Conservation (phyloP, 306 rosid genomes). For the Acacia acuminata region DNA sequence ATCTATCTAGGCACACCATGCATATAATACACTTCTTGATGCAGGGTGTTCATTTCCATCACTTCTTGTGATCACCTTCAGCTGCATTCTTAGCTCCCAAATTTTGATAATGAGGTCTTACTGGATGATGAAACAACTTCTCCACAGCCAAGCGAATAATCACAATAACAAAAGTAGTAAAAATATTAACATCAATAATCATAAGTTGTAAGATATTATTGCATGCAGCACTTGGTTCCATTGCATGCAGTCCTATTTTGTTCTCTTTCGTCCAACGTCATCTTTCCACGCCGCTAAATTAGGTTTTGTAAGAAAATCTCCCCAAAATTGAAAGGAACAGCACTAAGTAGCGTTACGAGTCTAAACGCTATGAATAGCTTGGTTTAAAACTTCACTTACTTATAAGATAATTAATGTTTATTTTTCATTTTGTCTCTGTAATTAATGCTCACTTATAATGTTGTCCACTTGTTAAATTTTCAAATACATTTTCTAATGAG, state of each 20-base stretch:
- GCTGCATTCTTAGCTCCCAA: neutral
- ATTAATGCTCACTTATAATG: too few relatives aligned
- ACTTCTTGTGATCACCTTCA: neutral
- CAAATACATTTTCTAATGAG: too few relatives aligned
- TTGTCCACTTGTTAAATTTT: too few relatives aligned
- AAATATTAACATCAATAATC: neutral
- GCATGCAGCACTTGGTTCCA: slow-evolving; percentile 7
- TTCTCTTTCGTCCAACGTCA: neutral
- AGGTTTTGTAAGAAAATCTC: neutral
- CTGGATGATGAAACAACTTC: neutral
- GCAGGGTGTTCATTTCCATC: too few relatives aligned
- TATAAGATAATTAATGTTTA: too few relatives aligned
- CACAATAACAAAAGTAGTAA: neutral
- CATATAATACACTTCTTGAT: too few relatives aligned
- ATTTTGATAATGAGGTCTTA: neutral
- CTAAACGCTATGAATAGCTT: too few relatives aligned
- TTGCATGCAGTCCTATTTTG: neutral
- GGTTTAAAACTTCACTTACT: too few relatives aligned
- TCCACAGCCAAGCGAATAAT: neutral
- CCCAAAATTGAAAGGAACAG: neutral
- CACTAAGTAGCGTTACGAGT: neutral
- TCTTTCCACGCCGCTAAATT: neutral
- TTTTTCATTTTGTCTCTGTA: too few relatives aligned
- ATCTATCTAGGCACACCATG: too few relatives aligned
- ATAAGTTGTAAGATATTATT: neutral